Percentiles rank a stretch among this genome's conserved stretches.
Conservation (phyloP, 306 rosid species). For the Prunus salicina region DNA sequence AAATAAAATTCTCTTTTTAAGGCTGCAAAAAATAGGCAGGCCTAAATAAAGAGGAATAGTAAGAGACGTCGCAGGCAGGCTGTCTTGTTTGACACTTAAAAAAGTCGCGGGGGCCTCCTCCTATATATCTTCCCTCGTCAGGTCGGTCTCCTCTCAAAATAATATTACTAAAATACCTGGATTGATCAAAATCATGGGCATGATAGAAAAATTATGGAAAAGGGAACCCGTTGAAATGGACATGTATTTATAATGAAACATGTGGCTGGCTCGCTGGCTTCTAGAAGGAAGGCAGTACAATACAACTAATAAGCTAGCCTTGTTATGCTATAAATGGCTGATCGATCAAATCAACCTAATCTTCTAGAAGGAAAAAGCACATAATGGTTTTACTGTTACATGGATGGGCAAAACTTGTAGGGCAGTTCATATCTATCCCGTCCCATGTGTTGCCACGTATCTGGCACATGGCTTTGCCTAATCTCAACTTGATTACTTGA, state of each 20-base stretch:
- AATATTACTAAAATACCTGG: background rate
- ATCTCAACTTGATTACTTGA: background rate
- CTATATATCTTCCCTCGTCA: background rate
- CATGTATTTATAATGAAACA: background rate
- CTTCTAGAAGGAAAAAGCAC: constrained; percentile 6
- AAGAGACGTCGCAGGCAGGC: background rate
- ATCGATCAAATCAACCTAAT: background rate
- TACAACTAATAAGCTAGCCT: background rate
- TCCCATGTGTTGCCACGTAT: background rate
- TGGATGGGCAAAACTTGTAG: background rate
- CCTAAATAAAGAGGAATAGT: background rate
- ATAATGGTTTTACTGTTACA: background rate
- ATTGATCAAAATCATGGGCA: background rate
- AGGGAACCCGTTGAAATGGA: background rate
- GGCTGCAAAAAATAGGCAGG: background rate
- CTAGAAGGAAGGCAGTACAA: constrained; percentile 10
- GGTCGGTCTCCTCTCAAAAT: background rate
- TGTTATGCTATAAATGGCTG: background rate
- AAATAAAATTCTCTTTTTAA: background rate
- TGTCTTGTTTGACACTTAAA: background rate
- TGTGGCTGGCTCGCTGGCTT: constrained; percentile 5
- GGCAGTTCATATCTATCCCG: background rate
- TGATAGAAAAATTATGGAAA: background rate
- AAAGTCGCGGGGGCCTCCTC: background rate
- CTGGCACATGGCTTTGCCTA: background rate